These are phyloP conservation scores for Stentor roeselii DNA, from an alignment of 73 alveolate species.

Conservation along the genomic window DNA sequence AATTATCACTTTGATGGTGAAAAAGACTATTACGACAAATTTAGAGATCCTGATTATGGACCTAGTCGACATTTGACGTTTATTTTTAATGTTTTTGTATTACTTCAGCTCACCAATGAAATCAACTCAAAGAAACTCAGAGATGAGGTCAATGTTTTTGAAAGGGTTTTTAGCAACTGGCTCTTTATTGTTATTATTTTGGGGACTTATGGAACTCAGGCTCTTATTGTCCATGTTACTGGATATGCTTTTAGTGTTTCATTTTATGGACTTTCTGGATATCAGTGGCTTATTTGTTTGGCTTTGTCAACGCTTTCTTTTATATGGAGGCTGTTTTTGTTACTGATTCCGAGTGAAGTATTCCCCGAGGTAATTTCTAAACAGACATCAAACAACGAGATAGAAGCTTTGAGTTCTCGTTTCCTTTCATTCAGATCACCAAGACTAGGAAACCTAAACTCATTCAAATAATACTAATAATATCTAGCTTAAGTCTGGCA, in stretches of 20 bases:
- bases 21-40: constrained; percentile 38
- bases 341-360: constrained; percentile 33
- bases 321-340: constrained; percentile 30
- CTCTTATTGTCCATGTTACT: constrained; percentile 64
- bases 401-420: too few species aligned
- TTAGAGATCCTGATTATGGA: constrained; percentile 38
- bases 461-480: too few species aligned
- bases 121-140: constrained; percentile 76
- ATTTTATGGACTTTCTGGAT: constrained; percentile 56
- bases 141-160: constrained; percentile 80
- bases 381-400: too few species aligned
- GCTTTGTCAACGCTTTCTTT: constrained; percentile 54
- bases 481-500: too few species aligned
- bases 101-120: constrained; percentile 76
- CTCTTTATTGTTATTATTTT: constrained; percentile 62
- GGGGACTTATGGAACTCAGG: constrained; percentile 53
- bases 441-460: too few species aligned
- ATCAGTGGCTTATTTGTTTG: constrained; percentile 73
- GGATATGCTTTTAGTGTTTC: constrained; percentile 61
- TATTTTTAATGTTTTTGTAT: constrained; percentile 79
- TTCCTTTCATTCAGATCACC: too few species aligned
- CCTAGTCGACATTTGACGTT: constrained; percentile 85
- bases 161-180: constrained; percentile 55
- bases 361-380: too few species aligned
- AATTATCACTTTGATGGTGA: constrained; percentile 30